phyloP scores from a whole-genome alignment of 2,329 filamentous ascomycete species.

The Epichloe sp. region DNA sequence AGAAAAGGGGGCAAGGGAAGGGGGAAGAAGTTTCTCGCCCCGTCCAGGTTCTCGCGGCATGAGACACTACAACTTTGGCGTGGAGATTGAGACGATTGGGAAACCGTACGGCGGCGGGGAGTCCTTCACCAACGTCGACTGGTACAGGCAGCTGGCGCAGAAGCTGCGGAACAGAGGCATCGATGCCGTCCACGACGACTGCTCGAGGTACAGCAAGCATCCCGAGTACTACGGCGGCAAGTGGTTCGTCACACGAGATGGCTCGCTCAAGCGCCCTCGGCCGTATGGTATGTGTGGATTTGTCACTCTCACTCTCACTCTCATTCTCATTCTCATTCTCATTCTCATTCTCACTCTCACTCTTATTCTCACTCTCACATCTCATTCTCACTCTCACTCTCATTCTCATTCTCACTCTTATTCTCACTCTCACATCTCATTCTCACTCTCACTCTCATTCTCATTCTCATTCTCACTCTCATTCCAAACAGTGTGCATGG shows the following conservation, averaged over 20 bases:
- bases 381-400: background rate
- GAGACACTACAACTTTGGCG: constrained; percentile 26
- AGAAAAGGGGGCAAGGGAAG: too few species aligned
- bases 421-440: background rate
- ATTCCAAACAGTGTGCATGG: constrained; percentile 23
- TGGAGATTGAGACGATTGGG: constrained; percentile 26
- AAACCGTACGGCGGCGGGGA: constrained; percentile 24
- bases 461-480: background rate
- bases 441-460: background rate
- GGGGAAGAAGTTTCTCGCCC: background rate
- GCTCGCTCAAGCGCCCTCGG: constrained; percentile 23
- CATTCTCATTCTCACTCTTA: background rate
- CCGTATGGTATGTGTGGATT: constrained; percentile 18
- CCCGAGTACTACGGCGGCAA: constrained; percentile 29
- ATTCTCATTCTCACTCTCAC: background rate
- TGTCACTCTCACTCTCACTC: background rate
- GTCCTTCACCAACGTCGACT: constrained; percentile 25
- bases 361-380: background rate
- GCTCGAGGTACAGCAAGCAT: constrained; percentile 26
- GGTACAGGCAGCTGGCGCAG: constrained; percentile 26
- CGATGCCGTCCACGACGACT: constrained; percentile 23
- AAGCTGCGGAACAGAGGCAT: constrained; percentile 26
- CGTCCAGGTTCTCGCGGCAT: constrained; percentile 2
- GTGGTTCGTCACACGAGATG: constrained; percentile 28
- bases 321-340: background rate